phyloP scores from a whole-genome alignment of 2,329 filamentous ascomycete genomes.

The Fusarium piperis region DNA sequence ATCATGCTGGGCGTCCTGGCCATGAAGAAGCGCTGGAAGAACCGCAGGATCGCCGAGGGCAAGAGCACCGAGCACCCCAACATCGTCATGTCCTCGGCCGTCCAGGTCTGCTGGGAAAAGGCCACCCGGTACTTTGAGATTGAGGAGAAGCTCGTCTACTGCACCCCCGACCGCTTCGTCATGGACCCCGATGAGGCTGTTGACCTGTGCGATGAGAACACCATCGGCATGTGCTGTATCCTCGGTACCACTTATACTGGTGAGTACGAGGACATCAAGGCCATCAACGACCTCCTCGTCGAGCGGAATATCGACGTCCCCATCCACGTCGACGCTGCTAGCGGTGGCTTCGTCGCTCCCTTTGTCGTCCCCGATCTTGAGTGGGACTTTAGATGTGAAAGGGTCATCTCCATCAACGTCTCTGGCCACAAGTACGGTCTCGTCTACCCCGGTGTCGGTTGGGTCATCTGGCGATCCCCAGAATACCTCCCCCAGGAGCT shows the following conservation, averaged over 20 bases:
- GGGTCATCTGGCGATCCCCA: constrained; percentile 88
- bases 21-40: constrained; percentile 96
- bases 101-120: constrained; percentile 98
- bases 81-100: constrained; percentile 94
- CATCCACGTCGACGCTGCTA: constrained; percentile 94
- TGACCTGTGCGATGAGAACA: constrained; percentile 71
- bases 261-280: constrained; percentile 94
- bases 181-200: constrained; percentile 72
- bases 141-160: constrained; percentile 84
- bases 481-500: constrained; percentile 89
- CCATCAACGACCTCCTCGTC: constrained; percentile 86
- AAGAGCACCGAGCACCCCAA: constrained; percentile 86
- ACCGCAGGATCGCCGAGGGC: constrained; percentile 82
- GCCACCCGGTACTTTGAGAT: constrained; percentile 89
- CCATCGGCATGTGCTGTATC: constrained; percentile 92
- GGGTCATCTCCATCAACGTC: constrained; percentile 92
- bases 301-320: constrained; percentile 80
- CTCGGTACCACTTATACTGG: constrained; percentile 95
- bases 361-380: constrained; percentile 85
- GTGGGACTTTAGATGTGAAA: constrained; percentile 92
- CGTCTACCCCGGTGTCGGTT: constrained; percentile 91
- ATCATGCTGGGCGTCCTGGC: constrained; percentile 86
- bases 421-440: constrained; percentile 83
- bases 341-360: constrained; percentile 90
- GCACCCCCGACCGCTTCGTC: constrained; percentile 68